Evolutionary conservation across 208 protist species (phyloP).

Genomic region (Acanthamoeba lenticulata): DNA sequence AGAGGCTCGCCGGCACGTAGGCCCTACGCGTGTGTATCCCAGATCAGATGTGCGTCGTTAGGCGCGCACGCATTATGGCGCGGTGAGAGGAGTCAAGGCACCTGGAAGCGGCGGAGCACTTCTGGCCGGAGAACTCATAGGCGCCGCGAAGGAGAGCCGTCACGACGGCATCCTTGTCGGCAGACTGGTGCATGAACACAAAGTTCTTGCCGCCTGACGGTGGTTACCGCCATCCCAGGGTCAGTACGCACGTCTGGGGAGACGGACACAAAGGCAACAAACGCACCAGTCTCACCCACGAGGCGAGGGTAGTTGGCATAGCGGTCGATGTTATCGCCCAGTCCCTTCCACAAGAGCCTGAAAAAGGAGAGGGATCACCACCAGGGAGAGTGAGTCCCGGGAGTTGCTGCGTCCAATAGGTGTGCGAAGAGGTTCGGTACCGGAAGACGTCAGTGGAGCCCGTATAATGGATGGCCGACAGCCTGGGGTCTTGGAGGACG

Average conservation of each 20-base stretch:
- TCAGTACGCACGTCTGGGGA: not conserved
- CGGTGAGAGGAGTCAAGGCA: not conserved
- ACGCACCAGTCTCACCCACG: conserved; percentile 94
- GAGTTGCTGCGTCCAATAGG: not conserved
- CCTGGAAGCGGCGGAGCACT: conserved; percentile 91
- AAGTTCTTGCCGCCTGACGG: conserved; percentile 94
- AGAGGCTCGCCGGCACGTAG: conserved; percentile 94
- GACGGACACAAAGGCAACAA: not conserved
- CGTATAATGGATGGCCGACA: conserved; percentile 96
- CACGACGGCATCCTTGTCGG: conserved; percentile 90
- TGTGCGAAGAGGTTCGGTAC: not conserved
- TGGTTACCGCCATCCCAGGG: not conserved
- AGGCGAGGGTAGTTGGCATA: conserved; percentile 93
- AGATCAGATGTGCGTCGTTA: not conserved
- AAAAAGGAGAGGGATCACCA: too few relatives aligned
- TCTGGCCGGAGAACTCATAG: conserved; percentile 98
- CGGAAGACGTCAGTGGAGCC: conserved; percentile 90
- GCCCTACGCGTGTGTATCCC: conserved; percentile 55
- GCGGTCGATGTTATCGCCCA: conserved; percentile 89
- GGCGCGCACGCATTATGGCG: too few relatives aligned
- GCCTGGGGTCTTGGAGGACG: conserved; percentile 79
- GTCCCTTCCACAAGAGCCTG: conserved; percentile 92
- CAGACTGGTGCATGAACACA: conserved; percentile 94
- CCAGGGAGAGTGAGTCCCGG: conserved; percentile 86
- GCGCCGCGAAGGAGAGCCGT: conserved; percentile 92